Base-by-base conservation (phyloP, 2,329 filamentous ascomycete species). In the Herpotrichia juniperi region DNA sequence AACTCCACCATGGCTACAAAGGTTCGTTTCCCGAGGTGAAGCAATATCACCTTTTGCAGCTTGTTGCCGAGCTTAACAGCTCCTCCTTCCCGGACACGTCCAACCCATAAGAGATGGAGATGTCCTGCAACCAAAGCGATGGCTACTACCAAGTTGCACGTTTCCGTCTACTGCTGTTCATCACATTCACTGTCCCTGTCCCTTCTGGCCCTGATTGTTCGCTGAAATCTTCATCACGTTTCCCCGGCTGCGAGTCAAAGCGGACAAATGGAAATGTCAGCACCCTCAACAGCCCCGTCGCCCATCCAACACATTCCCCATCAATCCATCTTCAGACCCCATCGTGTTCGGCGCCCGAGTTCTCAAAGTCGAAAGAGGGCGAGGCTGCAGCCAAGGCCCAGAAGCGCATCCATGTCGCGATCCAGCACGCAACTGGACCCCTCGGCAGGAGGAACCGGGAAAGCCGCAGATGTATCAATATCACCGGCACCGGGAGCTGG, bases 241-340 rank as follows among this genome's bases (percentile, higher is more conserved):
- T 68, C 61, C 58, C 56, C 51, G 58, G 48, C 56, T 52, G 59
- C 56, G 55, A 59, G 59, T 64, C 60, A 63, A 67, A 67, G 62
- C 69, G 70, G 69, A 61, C 69, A 72, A 63, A 73, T 72, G 70
- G 69, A 73, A 63, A 54, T 55, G 43, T 64, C 66, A 62, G 51
- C 63, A 59, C 37, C 54, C 31, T 55, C 55, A 48, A 53, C 57
- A 49, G 42, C 58, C 51, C 50, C 59, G 40, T 53, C 59, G 40
- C 57, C 59, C 61, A 54, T 54, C 59, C 60, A 47, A 46, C 63
- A 53, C 57, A 57, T 50, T 49, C 53, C 44, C 58, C 54, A 24
- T 25, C 56, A 54, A 50, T 52, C 56, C 40, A 50, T 62, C 42
- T 54, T 50, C 55, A 60, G 54, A 51, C 42, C 55, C 49, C 56